phyloP scores from a whole-genome alignment of 352 stramenopile genomes.

The Thalassiosira pacifica region DNA sequence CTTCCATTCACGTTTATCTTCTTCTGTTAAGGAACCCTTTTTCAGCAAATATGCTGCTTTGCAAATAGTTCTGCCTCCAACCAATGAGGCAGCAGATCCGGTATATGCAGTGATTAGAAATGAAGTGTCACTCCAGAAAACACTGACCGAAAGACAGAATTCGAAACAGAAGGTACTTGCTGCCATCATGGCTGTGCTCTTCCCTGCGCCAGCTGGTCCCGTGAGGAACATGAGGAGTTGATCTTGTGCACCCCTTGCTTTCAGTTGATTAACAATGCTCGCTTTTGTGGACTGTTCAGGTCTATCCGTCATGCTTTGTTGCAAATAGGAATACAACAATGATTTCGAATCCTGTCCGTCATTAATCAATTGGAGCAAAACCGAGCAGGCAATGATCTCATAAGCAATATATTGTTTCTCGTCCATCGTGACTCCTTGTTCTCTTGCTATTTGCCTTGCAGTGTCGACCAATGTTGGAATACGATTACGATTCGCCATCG shows the following conservation, averaged over 20 bases:
- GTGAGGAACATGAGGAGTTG: slow-evolving; percentile 53
- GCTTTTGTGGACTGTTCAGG: neutral
- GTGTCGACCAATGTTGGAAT: slow-evolving; percentile 7
- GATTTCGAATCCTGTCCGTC: neutral
- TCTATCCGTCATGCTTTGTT: neutral
- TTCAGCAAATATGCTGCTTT: neutral
- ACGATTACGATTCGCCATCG: neutral
- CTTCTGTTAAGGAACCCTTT: neutral
- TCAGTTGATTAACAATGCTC: slow-evolving; percentile 22
- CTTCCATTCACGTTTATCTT: neutral
- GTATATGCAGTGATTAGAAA: slow-evolving; percentile 48
- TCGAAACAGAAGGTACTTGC: slow-evolving; percentile 39
- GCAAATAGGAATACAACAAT: neutral
- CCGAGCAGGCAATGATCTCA: slow-evolving; percentile 47
- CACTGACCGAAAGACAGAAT: slow-evolving; percentile 16
- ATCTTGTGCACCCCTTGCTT: slow-evolving; percentile 21
- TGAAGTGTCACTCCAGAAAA: slow-evolving; percentile 32
- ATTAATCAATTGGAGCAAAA: slow-evolving; percentile 33
- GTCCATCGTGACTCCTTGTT: slow-evolving; percentile 24
- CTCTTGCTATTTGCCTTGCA: neutral
- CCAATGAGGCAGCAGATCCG: slow-evolving; percentile 29
- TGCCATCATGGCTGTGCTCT: slow-evolving; percentile 25
- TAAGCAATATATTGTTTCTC: slow-evolving; percentile 54
- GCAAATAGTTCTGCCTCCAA: slow-evolving; percentile 3
- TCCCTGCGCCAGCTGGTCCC: slow-evolving; percentile 34